These are phyloP conservation scores for Starmerella riodocensis DNA, from an alignment of 805 yeast genomes.

Conservation along the genomic window DNA sequence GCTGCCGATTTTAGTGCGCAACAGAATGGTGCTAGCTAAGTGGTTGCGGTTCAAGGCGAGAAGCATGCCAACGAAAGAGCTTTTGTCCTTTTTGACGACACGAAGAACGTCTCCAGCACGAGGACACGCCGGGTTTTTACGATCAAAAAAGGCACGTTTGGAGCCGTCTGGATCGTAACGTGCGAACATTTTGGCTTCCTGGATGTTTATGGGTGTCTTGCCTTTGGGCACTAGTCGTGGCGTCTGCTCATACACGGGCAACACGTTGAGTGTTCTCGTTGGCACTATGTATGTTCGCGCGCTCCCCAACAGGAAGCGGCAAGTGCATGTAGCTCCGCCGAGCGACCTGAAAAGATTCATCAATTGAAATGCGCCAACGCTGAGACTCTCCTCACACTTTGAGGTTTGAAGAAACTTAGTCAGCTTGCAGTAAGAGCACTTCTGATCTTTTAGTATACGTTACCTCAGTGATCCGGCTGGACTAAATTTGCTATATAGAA, in stretches of 20 bases:
- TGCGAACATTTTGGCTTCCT: slow-evolving; percentile 39
- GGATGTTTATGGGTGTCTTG: slow-evolving; percentile 30
- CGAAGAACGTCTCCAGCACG: slow-evolving; percentile 74
- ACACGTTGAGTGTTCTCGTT: slow-evolving; percentile 32
- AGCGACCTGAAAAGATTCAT: no score
- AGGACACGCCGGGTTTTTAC: slow-evolving; percentile 37
- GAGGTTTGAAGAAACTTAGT: no score
- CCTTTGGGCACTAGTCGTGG: slow-evolving; percentile 26
- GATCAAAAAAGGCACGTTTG: slow-evolving; percentile 44
- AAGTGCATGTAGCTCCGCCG: no score
- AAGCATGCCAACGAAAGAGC: slow-evolving; percentile 61
- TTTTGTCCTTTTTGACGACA: slow-evolving; percentile 49
- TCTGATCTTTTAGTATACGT: no score
- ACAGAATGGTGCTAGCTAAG: slow-evolving; percentile 57
- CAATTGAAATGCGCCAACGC: no score
- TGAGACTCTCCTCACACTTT: no score
- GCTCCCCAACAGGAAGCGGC: no score
- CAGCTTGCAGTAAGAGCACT: no score
- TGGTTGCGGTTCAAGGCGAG: slow-evolving; percentile 62
- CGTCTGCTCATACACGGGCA: slow-evolving; percentile 27
- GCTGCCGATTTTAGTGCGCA: slow-evolving; percentile 71
- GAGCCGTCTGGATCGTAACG: slow-evolving; percentile 61
- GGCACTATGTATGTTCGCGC: slow-evolving; percentile 26
- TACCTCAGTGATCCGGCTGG: no score
- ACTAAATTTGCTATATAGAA: no score